These are phyloP conservation scores for Jamesozyma jinghongensis DNA, from an alignment of 805 yeast genomes.

Conservation along the genomic window DNA sequence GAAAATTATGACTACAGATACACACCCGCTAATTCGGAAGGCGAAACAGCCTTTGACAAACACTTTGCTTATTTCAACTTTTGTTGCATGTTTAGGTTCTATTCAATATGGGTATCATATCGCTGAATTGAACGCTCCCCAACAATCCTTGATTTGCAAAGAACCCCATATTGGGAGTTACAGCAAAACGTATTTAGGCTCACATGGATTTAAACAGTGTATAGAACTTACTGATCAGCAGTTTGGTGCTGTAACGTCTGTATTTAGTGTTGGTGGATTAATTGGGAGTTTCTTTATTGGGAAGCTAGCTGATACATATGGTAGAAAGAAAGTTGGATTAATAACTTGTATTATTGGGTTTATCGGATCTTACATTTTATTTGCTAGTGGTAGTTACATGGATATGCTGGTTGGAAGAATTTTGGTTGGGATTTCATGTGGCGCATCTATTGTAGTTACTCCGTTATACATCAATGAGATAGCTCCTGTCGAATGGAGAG, in stretches of 20 bases:
- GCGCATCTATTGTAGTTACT: conserved; percentile 74
- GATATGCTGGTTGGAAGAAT: conserved; percentile 59
- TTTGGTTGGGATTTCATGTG: conserved; percentile 79
- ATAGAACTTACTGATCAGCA: conserved; percentile 47
- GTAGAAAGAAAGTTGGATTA: conserved; percentile 49
- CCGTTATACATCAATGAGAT: conserved; percentile 78
- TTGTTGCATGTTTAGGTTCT: conserved; percentile 63
- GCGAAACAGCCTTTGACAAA: conserved; percentile 1
- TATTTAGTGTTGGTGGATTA: conserved; percentile 79
- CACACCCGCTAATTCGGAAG: no score
- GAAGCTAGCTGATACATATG: conserved; percentile 50
- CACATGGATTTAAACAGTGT: conserved; percentile 34
- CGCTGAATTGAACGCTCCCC: conserved; percentile 91
- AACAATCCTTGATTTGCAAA: conserved; percentile 54
- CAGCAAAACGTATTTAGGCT: conserved; percentile 13
- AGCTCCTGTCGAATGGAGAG: conserved; percentile 58
- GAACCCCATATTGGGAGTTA: conserved; percentile 8
- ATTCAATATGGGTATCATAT: conserved; percentile 91
- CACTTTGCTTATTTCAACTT: conserved; percentile 2
- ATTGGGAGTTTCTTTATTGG: conserved; percentile 67
- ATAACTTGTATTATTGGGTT: conserved; percentile 42
- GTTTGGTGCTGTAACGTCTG: conserved; percentile 66
- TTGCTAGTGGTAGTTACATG: conserved; percentile 36
- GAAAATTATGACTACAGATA: background rate
- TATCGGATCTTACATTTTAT: conserved; percentile 56